Percentiles rank a stretch among this genome's conserved stretches.
phyloP scores from a whole-genome alignment of 2,329 filamentous ascomycete genomes.

The Calonectria leucothoes region DNA sequence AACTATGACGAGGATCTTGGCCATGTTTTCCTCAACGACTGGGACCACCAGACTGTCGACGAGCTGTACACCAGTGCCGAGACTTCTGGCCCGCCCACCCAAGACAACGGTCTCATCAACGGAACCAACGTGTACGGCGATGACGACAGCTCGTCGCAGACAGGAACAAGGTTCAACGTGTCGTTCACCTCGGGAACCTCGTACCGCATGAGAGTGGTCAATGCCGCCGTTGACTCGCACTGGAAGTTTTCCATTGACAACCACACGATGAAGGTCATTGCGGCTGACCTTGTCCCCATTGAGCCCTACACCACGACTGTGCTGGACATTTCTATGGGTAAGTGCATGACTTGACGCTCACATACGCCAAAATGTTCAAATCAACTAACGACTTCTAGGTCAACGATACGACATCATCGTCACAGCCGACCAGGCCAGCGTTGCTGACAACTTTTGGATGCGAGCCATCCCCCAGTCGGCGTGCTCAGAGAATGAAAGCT shows the following conservation, averaged over 20 bases:
- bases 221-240: conserved; percentile 54
- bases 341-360: neutral
- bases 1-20: conserved; percentile 74
- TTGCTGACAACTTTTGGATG: conserved; percentile 60
- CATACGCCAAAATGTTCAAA: neutral
- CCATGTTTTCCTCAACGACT: conserved; percentile 66
- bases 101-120: conserved; percentile 59
- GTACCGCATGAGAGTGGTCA: conserved; percentile 60
- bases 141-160: conserved; percentile 34
- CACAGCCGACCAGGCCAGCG: conserved; percentile 50
- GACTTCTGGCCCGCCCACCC: conserved; percentile 45
- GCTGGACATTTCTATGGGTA: conserved; percentile 5
- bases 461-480: conserved; percentile 56
- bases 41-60: conserved; percentile 60
- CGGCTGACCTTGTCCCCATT: conserved; percentile 67
- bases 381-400: conserved; percentile 46
- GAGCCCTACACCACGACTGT: conserved; percentile 61
- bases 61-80: conserved; percentile 44
- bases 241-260: conserved; percentile 63
- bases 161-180: conserved; percentile 48
- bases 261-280: conserved; percentile 68
- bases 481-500: conserved; percentile 55
- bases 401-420: conserved; percentile 61
- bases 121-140: conserved; percentile 51
- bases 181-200: conserved; percentile 53